phyloP scores from a whole-genome alignment of 2,329 filamentous ascomycete species.

The Hypoxylon sp. region DNA sequence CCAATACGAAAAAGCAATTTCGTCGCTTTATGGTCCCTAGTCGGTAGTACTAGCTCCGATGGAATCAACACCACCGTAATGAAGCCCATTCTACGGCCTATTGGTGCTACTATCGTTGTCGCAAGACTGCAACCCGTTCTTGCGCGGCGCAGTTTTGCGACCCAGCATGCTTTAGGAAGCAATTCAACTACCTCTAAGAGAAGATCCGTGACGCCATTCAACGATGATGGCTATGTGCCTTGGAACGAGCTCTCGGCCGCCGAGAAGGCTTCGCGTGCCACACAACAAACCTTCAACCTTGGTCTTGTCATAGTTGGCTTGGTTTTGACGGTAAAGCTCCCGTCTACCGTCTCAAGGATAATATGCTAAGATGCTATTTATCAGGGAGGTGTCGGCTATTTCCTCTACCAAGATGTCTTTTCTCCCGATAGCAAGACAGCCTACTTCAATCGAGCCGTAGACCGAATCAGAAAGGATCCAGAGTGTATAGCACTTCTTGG shows the following conservation, averaged over 20 bases:
- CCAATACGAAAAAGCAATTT: background rate
- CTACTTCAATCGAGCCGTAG: conserved; percentile 89
- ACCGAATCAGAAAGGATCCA: conserved; percentile 80
- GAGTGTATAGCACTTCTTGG: conserved; percentile 82
- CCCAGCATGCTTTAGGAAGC: conserved; percentile 64
- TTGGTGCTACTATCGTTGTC: conserved; percentile 54
- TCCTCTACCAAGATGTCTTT: conserved; percentile 87
- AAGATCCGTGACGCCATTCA: conserved; percentile 83
- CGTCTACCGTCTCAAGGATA: conserved; percentile 3
- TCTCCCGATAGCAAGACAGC: conserved; percentile 86
- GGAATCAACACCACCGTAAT: conserved; percentile 60
- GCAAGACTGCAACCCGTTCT: conserved; percentile 57
- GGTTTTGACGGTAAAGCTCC: conserved; percentile 75
- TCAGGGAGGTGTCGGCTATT: conserved; percentile 81
- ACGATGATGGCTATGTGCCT: conserved; percentile 85
- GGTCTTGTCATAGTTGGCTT: conserved; percentile 82
- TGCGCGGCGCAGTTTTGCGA: conserved; percentile 70
- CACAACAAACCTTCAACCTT: conserved; percentile 93
- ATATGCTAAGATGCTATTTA: conserved; percentile 32
- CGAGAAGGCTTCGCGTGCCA: conserved; percentile 88
- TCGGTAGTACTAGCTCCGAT: conserved; percentile 49
- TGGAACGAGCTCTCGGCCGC: conserved; percentile 82
- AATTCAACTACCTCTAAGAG: conserved; percentile 65
- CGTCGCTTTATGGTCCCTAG: conserved; percentile 8
- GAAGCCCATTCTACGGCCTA: conserved; percentile 61